A percentile compares a stretch with the other conserved stretches of the same genome.
phyloP scores from a whole-genome alignment of 2,329 filamentous ascomycete species.

The Colletotrichum sojae region DNA sequence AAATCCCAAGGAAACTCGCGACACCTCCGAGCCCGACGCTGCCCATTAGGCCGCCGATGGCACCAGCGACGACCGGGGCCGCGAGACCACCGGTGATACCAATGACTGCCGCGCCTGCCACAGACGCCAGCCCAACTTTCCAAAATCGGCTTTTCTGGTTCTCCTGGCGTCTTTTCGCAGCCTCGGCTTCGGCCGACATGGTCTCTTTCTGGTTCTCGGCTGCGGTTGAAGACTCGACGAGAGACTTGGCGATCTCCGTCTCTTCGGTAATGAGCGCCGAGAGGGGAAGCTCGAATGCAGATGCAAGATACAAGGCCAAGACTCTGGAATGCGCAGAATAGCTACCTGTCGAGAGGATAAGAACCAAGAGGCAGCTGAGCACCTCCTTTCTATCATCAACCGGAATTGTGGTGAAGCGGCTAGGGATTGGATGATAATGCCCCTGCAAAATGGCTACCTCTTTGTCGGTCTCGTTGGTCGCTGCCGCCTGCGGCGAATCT shows the following conservation, averaged over 20 bases:
- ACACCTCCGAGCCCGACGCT: conserved; percentile 88
- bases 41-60: conserved; percentile 87
- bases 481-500: conserved; percentile 43
- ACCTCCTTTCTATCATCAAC: conserved; percentile 73
- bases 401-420: conserved; percentile 69
- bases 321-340: conserved; percentile 83
- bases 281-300: conserved; percentile 75
- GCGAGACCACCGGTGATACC: conserved; percentile 93
- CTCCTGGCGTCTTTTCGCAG: conserved; percentile 79
- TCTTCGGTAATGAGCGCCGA: conserved; percentile 78
- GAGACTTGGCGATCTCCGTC: conserved; percentile 79
- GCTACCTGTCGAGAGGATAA: conserved; percentile 79
- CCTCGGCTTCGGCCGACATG: conserved; percentile 84
- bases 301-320: conserved; percentile 77
- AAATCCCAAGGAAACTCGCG: conserved; percentile 86
- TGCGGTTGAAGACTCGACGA: conserved; percentile 75
- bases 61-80: conserved; percentile 88
- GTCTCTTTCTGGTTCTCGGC: conserved; percentile 49
- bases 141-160: conserved; percentile 81
- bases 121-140: conserved; percentile 92
- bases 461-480: conserved; percentile 51
- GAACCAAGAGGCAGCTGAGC: conserved; percentile 78
- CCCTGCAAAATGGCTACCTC: conserved; percentile 62
- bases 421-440: conserved; percentile 68
- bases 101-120: conserved; percentile 91